These are phyloP conservation scores for Aspergillus pseudotamarii DNA, from an alignment of 2,329 filamentous ascomycete genomes.

Conservation along the genomic window DNA sequence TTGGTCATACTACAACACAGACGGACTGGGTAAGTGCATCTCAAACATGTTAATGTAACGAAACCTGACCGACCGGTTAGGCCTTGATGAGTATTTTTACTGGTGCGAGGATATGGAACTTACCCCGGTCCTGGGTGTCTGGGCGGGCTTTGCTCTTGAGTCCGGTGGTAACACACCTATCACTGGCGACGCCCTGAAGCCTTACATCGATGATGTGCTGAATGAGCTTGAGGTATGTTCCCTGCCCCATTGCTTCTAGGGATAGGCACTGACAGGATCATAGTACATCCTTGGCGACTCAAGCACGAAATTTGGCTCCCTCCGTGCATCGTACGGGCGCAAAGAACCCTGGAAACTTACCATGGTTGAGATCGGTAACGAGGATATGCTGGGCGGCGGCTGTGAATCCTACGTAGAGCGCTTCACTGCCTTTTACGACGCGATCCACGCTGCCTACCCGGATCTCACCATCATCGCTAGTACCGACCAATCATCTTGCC, in stretches of 20 bases:
- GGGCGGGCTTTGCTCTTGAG: slow-evolving; percentile 57
- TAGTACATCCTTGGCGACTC: slow-evolving; percentile 58
- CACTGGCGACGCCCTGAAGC: slow-evolving; percentile 52
- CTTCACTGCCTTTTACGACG: slow-evolving; percentile 60
- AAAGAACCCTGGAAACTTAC: slow-evolving; percentile 60
- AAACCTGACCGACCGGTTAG: neutral
- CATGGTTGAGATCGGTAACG: slow-evolving; percentile 67
- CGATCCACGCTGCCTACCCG: slow-evolving; percentile 57
- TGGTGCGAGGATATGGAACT: slow-evolving; percentile 62
- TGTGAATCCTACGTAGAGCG: slow-evolving; percentile 53
- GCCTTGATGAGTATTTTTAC: slow-evolving; percentile 60
- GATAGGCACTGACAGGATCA: neutral
- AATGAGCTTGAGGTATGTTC: slow-evolving; percentile 56
- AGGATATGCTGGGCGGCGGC: slow-evolving; percentile 61
- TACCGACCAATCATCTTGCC: slow-evolving; percentile 25
- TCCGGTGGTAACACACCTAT: slow-evolving; percentile 52
- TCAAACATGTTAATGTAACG: neutral
- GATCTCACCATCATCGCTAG: slow-evolving; percentile 59
- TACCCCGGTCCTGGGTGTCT: slow-evolving; percentile 59
- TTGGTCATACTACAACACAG: slow-evolving; percentile 62
- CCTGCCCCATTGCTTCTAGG: neutral
- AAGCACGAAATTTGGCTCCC: slow-evolving; percentile 58
- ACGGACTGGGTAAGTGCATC: slow-evolving; percentile 54
- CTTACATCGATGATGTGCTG: slow-evolving; percentile 61
- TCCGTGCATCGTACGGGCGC: slow-evolving; percentile 60